These are phyloP conservation scores for Colletotrichum falcatum DNA, from an alignment of 2,329 filamentous ascomycete species.

Conservation along the genomic window DNA sequence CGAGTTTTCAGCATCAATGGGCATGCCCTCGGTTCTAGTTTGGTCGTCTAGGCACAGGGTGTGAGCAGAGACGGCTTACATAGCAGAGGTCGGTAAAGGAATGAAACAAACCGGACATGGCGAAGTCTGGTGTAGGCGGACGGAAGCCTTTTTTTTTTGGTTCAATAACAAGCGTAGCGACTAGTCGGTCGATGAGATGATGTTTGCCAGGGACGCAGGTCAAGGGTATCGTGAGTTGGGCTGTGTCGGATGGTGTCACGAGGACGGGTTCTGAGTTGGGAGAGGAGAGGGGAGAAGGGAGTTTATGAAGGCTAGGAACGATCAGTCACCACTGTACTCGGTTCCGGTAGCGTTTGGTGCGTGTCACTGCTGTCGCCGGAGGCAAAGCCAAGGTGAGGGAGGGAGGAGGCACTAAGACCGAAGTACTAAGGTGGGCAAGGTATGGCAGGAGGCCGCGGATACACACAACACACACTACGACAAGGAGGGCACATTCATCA, in stretches of 20 bases:
- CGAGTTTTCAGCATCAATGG: slow-evolving; percentile 17
- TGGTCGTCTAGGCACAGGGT: slow-evolving; percentile 19
- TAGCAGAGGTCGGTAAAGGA: too few species aligned
- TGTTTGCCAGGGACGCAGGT: not conserved
- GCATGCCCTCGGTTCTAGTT: slow-evolving; percentile 19
- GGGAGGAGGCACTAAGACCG: slow-evolving; percentile 2
- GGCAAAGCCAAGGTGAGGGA: slow-evolving; percentile 1
- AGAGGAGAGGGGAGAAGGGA: not conserved
- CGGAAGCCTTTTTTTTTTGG: not conserved
- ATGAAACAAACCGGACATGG: slow-evolving; percentile 28
- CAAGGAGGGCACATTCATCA: not conserved
- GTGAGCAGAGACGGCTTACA: not conserved
- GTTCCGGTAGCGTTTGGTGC: slow-evolving; percentile 2
- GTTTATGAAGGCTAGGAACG: slow-evolving; percentile 2
- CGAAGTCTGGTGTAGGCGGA: not conserved
- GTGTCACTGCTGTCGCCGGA: slow-evolving; percentile 6
- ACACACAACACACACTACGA: not conserved
- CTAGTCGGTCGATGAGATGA: not conserved
- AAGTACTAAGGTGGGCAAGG: not conserved
- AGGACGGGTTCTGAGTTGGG: not conserved
- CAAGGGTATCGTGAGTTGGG: not conserved
- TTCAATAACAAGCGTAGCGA: not conserved
- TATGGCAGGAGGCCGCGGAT: not conserved
- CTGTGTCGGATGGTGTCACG: not conserved
- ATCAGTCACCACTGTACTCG: not conserved